Conservation (phyloP, 345 rosid species). For the Linum trigynum region DNA sequence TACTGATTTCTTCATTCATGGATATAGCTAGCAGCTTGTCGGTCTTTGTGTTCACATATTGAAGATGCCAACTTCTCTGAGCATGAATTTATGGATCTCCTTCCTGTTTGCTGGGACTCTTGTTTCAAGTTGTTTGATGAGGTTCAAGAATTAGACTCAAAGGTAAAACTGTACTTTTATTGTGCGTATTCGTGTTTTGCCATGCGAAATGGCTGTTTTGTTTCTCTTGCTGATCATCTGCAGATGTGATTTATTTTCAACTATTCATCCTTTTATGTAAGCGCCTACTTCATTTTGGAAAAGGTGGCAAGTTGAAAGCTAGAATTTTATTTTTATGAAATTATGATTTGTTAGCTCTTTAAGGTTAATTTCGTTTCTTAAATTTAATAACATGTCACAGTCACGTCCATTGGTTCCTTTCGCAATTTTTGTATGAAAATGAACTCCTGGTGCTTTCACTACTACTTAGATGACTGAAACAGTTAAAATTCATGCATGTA, state of each 20-base stretch:
- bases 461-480: background rate
- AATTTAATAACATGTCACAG: background rate
- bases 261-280: background rate
- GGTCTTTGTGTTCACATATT: conserved; percentile 77
- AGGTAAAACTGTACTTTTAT: conserved; percentile 33
- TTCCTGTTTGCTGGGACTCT: conserved; percentile 79
- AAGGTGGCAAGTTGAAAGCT: background rate
- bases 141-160: conserved; percentile 95
- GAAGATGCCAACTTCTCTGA: conserved; percentile 94
- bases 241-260: background rate
- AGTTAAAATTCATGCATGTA: background rate
- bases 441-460: background rate
- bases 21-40: conserved; percentile 89
- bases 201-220: background rate
- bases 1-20: conserved; percentile 29
- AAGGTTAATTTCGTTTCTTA: background rate
- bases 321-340: too few relatives aligned
- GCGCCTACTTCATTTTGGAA: background rate
- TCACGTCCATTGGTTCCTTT: too few relatives aligned
- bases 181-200: background rate
- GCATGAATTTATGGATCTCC: conserved; percentile 66
- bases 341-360: too few relatives aligned
- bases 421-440: background rate
- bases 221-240: too few relatives aligned
- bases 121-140: conserved; percentile 89